A percentile compares a stretch with the other conserved stretches of the same genome.
Conservation (phyloP, 2,329 filamentous ascomycete genomes). For the Trichophyton equinum region DNA sequence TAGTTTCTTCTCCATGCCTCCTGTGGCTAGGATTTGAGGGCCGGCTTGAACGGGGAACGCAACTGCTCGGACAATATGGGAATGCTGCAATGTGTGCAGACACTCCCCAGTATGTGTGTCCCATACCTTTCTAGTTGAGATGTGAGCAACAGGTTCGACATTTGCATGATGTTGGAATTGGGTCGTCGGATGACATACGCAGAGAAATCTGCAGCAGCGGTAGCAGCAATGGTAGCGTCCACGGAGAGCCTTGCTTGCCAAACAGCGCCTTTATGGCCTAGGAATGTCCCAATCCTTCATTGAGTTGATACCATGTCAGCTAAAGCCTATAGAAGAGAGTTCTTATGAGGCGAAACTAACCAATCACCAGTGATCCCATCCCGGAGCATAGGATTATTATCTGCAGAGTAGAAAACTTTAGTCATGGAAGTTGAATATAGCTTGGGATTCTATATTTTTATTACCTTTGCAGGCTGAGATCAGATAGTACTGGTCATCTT, state of each 20-base stretch:
- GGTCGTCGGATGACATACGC: constrained; percentile 47
- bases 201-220: constrained; percentile 90
- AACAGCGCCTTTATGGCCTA: constrained; percentile 95
- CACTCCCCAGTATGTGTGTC: constrained; percentile 90
- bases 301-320: constrained; percentile 4
- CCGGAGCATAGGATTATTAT: constrained; percentile 96
- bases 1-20: constrained; percentile 91
- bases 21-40: constrained; percentile 74
- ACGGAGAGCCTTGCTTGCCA: constrained; percentile 89
- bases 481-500: constrained; percentile 77
- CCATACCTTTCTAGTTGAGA: constrained; percentile 67
- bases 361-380: constrained; percentile 93
- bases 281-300: constrained; percentile 78
- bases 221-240: constrained; percentile 78
- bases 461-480: constrained; percentile 85
- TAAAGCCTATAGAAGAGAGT: not conserved
- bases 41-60: constrained; percentile 73
- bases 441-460: not conserved
- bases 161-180: no score
- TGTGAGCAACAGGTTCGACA: constrained; percentile 2
- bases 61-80: constrained; percentile 88
- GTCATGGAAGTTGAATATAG: not conserved
- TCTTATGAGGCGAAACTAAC: constrained; percentile 34
- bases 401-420: constrained; percentile 34
- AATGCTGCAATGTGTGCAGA: constrained; percentile 73